Conservation (phyloP, 192 early-diverging fungal genomes). For the Jimgerdemannia lactiflua region DNA sequence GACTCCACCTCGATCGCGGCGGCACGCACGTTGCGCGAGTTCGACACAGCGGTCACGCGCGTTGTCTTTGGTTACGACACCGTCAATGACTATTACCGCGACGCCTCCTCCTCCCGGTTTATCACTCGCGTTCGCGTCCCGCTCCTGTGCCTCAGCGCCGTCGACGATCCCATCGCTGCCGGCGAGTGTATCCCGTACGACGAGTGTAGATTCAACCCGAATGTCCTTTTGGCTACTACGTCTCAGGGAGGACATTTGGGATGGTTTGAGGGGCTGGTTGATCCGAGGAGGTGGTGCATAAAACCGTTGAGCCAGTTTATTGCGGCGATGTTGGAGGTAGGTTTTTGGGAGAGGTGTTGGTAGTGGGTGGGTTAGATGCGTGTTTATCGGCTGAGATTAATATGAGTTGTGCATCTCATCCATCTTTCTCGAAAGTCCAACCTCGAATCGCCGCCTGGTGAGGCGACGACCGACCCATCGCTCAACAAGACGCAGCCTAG, state of each 20-base stretch:
- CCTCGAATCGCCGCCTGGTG: too few species aligned
- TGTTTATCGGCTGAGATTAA: too few species aligned
- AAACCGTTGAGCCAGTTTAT: constrained; percentile 69
- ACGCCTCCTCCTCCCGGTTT: constrained; percentile 58
- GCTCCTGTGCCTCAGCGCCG: constrained; percentile 76
- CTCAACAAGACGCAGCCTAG: too few species aligned
- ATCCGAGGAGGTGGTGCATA: constrained; percentile 56
- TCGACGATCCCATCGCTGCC: constrained; percentile 90
- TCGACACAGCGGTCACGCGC: constrained; percentile 80
- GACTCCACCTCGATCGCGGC: constrained; percentile 50
- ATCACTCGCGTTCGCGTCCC: constrained; percentile 71
- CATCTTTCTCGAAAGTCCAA: too few species aligned
- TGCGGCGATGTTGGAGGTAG: constrained; percentile 47
- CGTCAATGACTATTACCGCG: constrained; percentile 77
- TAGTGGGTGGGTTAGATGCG: not conserved
- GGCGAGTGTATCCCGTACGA: constrained; percentile 65
- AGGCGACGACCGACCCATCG: too few species aligned
- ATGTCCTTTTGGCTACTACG: constrained; percentile 78
- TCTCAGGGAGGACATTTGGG: constrained; percentile 88
- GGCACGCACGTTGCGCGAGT: constrained; percentile 67
- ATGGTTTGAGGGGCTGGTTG: constrained; percentile 66
- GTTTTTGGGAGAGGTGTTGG: not conserved
- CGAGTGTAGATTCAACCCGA: constrained; percentile 73
- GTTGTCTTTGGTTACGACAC: constrained; percentile 74
- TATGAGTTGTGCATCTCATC: too few species aligned